Percentiles rank a stretch among this genome's conserved stretches.
phyloP scores from a whole-genome alignment of 495 filamentous ascomycete genomes.

The Chaetomium cochliodes region DNA sequence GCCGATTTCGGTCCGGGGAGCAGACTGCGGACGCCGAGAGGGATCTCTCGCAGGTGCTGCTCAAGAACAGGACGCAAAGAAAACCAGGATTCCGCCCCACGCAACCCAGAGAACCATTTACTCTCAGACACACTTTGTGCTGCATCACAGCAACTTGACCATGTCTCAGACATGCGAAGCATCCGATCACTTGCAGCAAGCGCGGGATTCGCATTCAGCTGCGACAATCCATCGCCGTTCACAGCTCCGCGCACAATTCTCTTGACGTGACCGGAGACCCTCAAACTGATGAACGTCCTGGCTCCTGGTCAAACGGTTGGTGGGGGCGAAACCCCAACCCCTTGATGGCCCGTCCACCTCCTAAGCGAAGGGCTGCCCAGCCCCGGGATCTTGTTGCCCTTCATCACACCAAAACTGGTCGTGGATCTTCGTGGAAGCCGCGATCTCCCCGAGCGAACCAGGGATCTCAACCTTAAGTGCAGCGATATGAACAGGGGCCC shows the following conservation, averaged over 20 bases:
- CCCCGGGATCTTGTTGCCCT: conserved; percentile 13
- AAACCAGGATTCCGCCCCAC: not conserved
- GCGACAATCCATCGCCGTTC: not conserved
- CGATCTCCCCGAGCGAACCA: conserved; percentile 35
- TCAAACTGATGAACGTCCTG: not conserved
- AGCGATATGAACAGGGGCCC: conserved; percentile 25
- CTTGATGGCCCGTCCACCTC: not conserved
- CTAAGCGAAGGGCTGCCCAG: conserved; percentile 28
- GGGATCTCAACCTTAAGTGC: conserved; percentile 31
- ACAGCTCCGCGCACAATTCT: not conserved
- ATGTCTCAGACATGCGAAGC: not conserved
- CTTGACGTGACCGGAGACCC: not conserved
- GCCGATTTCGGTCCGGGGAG: not conserved
- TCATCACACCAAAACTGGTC: conserved; percentile 20
- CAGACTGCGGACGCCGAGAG: too few species aligned
- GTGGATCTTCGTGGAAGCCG: conserved; percentile 30
- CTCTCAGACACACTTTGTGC: not conserved
- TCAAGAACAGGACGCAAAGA: not conserved
- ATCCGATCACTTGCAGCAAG: not conserved
- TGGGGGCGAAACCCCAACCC: conserved; percentile 1
- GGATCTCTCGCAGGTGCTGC: not conserved
- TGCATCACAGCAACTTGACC: not conserved
- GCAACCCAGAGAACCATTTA: not conserved
- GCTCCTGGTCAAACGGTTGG: not conserved
- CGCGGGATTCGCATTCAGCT: not conserved